Conservation (phyloP, 345 rosid species). For the Gossypium anomalum region DNA sequence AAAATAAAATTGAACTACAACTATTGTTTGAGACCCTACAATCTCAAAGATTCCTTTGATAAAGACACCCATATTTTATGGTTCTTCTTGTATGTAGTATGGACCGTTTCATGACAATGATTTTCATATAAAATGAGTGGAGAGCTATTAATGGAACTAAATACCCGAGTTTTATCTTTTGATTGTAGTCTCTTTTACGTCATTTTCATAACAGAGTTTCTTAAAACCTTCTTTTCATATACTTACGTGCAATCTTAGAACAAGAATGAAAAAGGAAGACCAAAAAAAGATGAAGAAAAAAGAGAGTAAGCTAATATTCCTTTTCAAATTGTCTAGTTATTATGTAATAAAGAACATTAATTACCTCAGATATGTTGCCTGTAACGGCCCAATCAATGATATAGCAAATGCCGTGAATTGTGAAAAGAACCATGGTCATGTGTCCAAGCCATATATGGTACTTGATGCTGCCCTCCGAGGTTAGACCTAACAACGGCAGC, state of each 20-base stretch:
- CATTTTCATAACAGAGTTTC: not conserved
- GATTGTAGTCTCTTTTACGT: not conserved
- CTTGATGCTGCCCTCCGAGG: slow-evolving; percentile 82
- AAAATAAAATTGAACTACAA: not conserved
- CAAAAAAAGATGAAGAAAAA: too few species aligned
- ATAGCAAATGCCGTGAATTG: slow-evolving; percentile 60
- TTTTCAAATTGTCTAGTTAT: not conserved
- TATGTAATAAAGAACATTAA: not conserved
- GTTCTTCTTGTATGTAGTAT: not conserved
- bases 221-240: not conserved
- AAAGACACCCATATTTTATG: not conserved
- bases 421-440: slow-evolving; percentile 52
- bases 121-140: too few species aligned
- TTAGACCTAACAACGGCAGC: slow-evolving; percentile 56
- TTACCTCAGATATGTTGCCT: slow-evolving; percentile 42
- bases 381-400: slow-evolving; percentile 41
- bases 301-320: not conserved
- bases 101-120: not conserved
- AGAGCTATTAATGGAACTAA: not conserved
- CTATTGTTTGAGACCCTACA: not conserved
- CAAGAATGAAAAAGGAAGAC: not conserved
- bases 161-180: not conserved
- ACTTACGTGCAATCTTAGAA: not conserved
- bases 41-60: not conserved
- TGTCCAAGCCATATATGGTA: slow-evolving; percentile 93